Evolutionary conservation across 306 rosid species (phyloP).

Genomic region (Fragaria nilgerrensis): DNA sequence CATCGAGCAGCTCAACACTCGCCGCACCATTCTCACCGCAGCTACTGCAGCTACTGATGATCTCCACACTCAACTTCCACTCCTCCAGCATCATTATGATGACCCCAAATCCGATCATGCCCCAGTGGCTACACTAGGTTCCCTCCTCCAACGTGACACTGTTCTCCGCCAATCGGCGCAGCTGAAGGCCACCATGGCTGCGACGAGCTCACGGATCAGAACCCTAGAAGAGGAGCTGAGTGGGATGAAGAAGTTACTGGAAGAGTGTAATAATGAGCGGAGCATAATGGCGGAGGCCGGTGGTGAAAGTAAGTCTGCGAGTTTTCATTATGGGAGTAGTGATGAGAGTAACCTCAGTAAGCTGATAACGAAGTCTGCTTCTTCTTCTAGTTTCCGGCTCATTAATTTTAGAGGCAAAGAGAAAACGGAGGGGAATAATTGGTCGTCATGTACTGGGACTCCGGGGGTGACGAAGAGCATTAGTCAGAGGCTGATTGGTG

Average conservation of each 20-base stretch:
- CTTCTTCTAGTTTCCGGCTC: conserved; percentile 44
- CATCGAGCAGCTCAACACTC: conserved; percentile 78
- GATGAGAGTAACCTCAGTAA: conserved; percentile 9
- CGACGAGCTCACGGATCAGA: conserved; percentile 57
- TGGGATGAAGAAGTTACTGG: conserved; percentile 54
- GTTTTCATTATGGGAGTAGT: conserved; percentile 50
- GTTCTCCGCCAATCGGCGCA: conserved; percentile 42
- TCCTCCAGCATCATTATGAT: neutral
- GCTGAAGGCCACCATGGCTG: conserved; percentile 60
- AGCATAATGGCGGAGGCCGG: conserved; percentile 15
- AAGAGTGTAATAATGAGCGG: conserved; percentile 16
- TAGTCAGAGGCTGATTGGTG: conserved; percentile 45
- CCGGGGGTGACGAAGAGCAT: conserved; percentile 32
- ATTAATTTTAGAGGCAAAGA: neutral
- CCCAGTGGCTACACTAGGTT: conserved; percentile 38
- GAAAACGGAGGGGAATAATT: neutral
- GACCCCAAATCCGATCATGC: neutral
- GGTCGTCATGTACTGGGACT: conserved; percentile 5
- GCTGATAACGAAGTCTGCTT: conserved; percentile 43
- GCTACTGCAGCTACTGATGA: conserved; percentile 5
- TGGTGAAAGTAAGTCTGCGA: conserved; percentile 40
- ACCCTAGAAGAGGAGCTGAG: conserved; percentile 60
- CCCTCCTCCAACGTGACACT: conserved; percentile 53
- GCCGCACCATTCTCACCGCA: conserved; percentile 41
- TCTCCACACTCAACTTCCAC: neutral